phyloP scores from a whole-genome alignment of 2,329 filamentous ascomycete species.

The Corniculantispora saksenae region DNA sequence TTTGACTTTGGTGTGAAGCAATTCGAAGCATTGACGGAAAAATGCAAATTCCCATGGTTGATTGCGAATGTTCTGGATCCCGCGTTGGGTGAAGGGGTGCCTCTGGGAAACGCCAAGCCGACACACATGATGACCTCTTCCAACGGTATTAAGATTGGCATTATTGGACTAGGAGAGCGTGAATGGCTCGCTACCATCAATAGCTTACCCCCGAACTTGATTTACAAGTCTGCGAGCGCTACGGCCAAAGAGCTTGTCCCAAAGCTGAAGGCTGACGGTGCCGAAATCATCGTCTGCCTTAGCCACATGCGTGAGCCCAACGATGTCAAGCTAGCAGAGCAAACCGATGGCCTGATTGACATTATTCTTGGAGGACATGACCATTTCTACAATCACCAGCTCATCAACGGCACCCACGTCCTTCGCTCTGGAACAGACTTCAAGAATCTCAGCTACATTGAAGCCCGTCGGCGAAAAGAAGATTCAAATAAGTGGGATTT shows the following conservation, averaged over 20 bases:
- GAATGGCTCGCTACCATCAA: slow-evolving; percentile 93
- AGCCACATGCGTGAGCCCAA: slow-evolving; percentile 89
- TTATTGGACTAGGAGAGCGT: slow-evolving; percentile 82
- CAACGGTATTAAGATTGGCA: slow-evolving; percentile 81
- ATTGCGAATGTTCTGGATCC: slow-evolving; percentile 87
- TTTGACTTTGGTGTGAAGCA: slow-evolving; percentile 88
- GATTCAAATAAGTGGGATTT: slow-evolving; percentile 67
- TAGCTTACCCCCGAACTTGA: slow-evolving; percentile 75
- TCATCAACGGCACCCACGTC: slow-evolving; percentile 79
- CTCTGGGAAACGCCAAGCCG: slow-evolving; percentile 73
- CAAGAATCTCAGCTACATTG: slow-evolving; percentile 87
- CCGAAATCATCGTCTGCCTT: slow-evolving; percentile 79
- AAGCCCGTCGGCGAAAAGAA: slow-evolving; percentile 62
- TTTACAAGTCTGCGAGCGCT: slow-evolving; percentile 76
- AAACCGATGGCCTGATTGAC: slow-evolving; percentile 74
- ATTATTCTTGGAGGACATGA: slow-evolving; percentile 88
- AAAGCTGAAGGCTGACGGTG: slow-evolving; percentile 70
- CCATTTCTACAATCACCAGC: slow-evolving; percentile 78
- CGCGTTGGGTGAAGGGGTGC: slow-evolving; percentile 70
- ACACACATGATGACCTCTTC: slow-evolving; percentile 77
- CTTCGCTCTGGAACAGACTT: slow-evolving; percentile 90
- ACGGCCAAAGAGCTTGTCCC: slow-evolving; percentile 78
- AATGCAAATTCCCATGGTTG: slow-evolving; percentile 87
- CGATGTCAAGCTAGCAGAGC: slow-evolving; percentile 79
- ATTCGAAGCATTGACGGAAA: slow-evolving; percentile 69